A percentile compares a stretch with the other conserved stretches of the same genome.
phyloP scores from a whole-genome alignment of 2,329 filamentous ascomycete genomes.

The Aspergillus hortae region DNA sequence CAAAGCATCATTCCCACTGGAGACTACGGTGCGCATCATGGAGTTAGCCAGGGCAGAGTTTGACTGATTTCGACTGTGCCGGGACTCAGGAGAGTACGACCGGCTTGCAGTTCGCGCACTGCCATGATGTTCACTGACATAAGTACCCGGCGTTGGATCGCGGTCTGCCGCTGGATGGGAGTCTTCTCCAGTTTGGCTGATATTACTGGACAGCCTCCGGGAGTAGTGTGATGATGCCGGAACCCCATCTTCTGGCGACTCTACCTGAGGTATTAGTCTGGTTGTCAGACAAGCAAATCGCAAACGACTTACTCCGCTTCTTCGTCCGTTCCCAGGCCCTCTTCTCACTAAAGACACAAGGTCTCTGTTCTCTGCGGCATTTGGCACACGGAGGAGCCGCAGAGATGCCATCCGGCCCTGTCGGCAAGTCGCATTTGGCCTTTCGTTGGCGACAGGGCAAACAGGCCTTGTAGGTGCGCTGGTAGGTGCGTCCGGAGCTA shows the following conservation, averaged over 20 bases:
- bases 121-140: constrained; percentile 1
- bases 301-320: constrained; percentile 27
- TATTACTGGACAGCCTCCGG: constrained; percentile 4
- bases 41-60: constrained; percentile 31
- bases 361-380: constrained; percentile 50
- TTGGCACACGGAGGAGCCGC: constrained; percentile 44
- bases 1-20: constrained; percentile 52
- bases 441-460: constrained; percentile 52
- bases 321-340: constrained; percentile 39
- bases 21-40: constrained; percentile 47
- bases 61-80: constrained; percentile 21
- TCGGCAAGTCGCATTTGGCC: constrained; percentile 49
- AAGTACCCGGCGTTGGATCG: constrained; percentile 2
- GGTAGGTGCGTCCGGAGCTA: constrained; percentile 37
- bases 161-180: constrained; percentile 1
- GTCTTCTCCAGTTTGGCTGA: constrained; percentile 2
- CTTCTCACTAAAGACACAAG: constrained; percentile 47
- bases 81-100: constrained; percentile 3
- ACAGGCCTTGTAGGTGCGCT: constrained; percentile 55
- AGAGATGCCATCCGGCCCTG: constrained; percentile 36
- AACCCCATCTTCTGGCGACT: constrained; percentile 8
- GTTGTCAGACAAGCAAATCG: not conserved
- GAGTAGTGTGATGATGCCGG: constrained; percentile 4
- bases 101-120: constrained; percentile 1
- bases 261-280: not conserved